These are phyloP conservation scores for Colletotrichum cereale DNA, from an alignment of 2,329 filamentous ascomycete genomes.

Conservation along the genomic window DNA sequence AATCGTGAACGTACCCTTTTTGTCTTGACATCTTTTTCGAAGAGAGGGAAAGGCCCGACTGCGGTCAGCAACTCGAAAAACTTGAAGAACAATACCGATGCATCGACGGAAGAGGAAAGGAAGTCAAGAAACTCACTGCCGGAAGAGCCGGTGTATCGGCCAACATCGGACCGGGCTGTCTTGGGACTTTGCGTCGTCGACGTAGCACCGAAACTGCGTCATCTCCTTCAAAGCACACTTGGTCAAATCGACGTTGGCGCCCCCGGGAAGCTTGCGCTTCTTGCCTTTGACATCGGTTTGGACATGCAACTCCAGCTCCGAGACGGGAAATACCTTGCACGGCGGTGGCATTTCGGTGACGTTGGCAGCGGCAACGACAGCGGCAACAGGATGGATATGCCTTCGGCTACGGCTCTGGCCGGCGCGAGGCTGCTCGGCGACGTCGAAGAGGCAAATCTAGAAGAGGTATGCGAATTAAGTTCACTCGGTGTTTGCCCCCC, in stretches of 20 bases:
- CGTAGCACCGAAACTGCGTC: constrained; percentile 71
- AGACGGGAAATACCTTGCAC: constrained; percentile 65
- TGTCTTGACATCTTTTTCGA: constrained; percentile 66
- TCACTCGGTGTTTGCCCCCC: background rate
- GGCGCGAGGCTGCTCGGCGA: constrained; percentile 66
- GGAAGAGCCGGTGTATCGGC: constrained; percentile 70
- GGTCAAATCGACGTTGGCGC: constrained; percentile 61
- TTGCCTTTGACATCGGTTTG: constrained; percentile 63
- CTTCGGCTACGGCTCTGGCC: constrained; percentile 54
- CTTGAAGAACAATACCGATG: background rate
- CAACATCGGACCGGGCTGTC: constrained; percentile 66
- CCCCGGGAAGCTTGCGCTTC: constrained; percentile 62
- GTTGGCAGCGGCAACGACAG: background rate
- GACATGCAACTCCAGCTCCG: constrained; percentile 61
- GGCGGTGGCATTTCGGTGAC: constrained; percentile 66
- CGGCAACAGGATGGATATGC: constrained; percentile 45
- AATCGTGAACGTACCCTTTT: constrained; percentile 68
- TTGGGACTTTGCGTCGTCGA: constrained; percentile 60
- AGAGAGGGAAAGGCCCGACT: constrained; percentile 19
- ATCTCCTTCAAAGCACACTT: constrained; percentile 69
- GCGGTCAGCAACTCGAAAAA: background rate
- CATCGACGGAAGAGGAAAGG: background rate
- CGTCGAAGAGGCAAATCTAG: constrained; percentile 68
- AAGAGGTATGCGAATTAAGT: constrained; percentile 63
- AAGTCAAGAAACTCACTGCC: constrained; percentile 61